Evolutionary conservation across 148 eudicot species (phyloP).

Genomic region (Talinum fruticosum): DNA sequence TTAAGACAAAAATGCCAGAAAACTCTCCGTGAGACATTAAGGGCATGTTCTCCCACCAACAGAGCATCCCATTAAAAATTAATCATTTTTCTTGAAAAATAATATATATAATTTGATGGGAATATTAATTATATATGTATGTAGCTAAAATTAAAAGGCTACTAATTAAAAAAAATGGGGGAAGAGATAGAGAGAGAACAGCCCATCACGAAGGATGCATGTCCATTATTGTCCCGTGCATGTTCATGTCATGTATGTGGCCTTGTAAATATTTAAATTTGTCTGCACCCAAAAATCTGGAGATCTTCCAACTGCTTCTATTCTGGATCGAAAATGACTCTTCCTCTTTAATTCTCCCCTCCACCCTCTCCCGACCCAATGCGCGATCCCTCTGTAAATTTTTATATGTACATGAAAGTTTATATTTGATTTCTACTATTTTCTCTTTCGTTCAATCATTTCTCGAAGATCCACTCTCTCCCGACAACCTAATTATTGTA

Average conservation of each 20-base stretch:
- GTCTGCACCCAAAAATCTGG: slow-evolving; percentile 1
- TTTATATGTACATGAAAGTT: too few relatives aligned
- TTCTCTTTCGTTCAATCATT: too few relatives aligned
- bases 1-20: slow-evolving; percentile 26
- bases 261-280: not conserved
- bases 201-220: slow-evolving; percentile 25
- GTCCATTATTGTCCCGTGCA: slow-evolving; percentile 15
- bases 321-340: not conserved
- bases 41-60: slow-evolving; percentile 23
- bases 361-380: too few relatives aligned
- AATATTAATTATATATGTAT: not conserved
- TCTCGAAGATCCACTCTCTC: too few relatives aligned
- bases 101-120: too few relatives aligned
- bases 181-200: not conserved
- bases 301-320: slow-evolving; percentile 4
- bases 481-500: too few relatives aligned
- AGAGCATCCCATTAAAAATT: too few relatives aligned
- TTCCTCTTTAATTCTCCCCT: not conserved
- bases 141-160: too few relatives aligned
- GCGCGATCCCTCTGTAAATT: too few relatives aligned
- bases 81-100: too few relatives aligned
- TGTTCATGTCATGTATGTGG: too few relatives aligned
- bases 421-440: too few relatives aligned
- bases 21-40: slow-evolving; percentile 33
- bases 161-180: not conserved